Evolutionary conservation across 352 stramenopile genomes (phyloP), one percentile per base, ranked within the genome.

Genomic region (Pythium sukuiense): DNA sequence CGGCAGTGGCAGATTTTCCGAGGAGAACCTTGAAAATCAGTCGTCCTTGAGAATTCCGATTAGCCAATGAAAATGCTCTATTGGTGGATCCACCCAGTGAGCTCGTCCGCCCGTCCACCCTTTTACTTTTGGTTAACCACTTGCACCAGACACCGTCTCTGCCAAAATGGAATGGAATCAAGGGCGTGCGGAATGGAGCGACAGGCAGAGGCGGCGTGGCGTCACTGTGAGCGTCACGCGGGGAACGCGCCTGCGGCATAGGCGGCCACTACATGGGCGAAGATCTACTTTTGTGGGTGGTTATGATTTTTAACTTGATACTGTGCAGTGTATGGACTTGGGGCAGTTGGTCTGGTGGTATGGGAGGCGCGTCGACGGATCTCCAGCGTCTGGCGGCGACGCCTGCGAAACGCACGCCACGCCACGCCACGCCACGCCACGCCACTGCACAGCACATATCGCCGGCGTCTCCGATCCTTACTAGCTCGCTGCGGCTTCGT

Each of bases 111-210:
- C 20, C 43, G 43, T 48, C 39, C 39, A 24, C 37, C 39, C 39
- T 24, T 48, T 50, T 50, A 30, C n/a, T 18, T 50, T 50, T 30
- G 43, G 43, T 50, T 50, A 50, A 50, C 43, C 43, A 9, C n/a
- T 27, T 30, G 7, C 35, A 11, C 4, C 3, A 35, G 35, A 11
- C 7, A 41, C 35, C n/a, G 43, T 50, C 43, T 50, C 43, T 41
- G 35, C 35, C 9, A n/a, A n/a, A n/a, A n/a, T n/a, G n/a, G 35
- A 11, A 41, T 11, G 35, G 35, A 41, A 41, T 41, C 35, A 14
- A 16, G 12, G 7, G 39, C 14, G 39, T 48, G 43, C 20, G 43
- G 43, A 27, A 50, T 50, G 43, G 43, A 50, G 20, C 43, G 43
- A 50, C 1, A 9, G 41, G n/a, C 12, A 49, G n/a, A 50, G 18